phyloP scores from a whole-genome alignment of 768 basidiomycete genomes.

The Daedaleopsis sinensis region DNA sequence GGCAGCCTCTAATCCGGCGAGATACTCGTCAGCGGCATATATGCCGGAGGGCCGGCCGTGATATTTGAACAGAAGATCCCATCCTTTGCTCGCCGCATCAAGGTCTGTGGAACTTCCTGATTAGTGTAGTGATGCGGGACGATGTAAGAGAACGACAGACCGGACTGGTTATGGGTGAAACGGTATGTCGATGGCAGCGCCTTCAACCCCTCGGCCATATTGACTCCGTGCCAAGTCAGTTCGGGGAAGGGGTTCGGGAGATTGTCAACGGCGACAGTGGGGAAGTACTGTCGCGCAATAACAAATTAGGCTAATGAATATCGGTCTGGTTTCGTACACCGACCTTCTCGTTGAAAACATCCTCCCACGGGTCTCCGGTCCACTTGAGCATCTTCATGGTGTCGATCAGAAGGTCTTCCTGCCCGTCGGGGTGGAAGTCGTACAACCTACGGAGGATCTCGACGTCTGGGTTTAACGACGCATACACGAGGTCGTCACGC shows the following conservation, averaged over 20 bases:
- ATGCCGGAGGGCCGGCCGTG: slow-evolving; percentile 60
- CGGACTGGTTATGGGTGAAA: slow-evolving; percentile 59
- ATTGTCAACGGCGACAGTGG: slow-evolving; percentile 42
- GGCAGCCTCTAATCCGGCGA: slow-evolving; percentile 56
- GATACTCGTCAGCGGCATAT: slow-evolving; percentile 58
- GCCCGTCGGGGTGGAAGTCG: slow-evolving; percentile 52
- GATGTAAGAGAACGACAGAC: slow-evolving; percentile 27
- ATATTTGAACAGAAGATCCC: slow-evolving; percentile 61
- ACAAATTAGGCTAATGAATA: background rate
- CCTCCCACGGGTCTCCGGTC: slow-evolving; percentile 57
- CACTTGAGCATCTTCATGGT: slow-evolving; percentile 56
- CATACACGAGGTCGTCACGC: background rate
- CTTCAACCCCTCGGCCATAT: slow-evolving; percentile 60
- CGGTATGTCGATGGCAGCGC: slow-evolving; percentile 55
- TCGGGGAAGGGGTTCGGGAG: slow-evolving; percentile 50
- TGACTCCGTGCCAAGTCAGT: slow-evolving; percentile 57
- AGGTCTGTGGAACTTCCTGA: slow-evolving; percentile 39
- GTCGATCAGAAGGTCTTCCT: slow-evolving; percentile 51
- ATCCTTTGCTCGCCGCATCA: slow-evolving; percentile 50
- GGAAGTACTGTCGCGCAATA: slow-evolving; percentile 43
- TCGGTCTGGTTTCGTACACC: background rate
- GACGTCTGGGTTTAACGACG: background rate
- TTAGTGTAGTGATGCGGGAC: background rate
- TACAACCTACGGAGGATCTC: slow-evolving; percentile 45
- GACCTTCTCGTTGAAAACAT: slow-evolving; percentile 51